Evolutionary conservation across 306 rosid genomes (phyloP), one percentile per base, ranked within the genome.

Genomic region (Cucurbita ficifolia): DNA sequence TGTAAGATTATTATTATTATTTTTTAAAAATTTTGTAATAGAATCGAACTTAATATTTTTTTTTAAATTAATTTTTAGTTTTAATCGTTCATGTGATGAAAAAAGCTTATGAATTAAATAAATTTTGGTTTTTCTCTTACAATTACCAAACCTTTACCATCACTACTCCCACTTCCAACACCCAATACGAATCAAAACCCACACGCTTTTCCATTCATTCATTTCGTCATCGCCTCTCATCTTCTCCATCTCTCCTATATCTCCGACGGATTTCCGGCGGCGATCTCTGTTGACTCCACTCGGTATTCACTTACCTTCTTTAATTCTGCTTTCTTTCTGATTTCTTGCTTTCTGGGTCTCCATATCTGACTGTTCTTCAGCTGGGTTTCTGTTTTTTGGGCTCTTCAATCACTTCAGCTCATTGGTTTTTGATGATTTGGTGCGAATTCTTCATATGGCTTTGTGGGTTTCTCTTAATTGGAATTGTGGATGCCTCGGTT

Each of bases 391-490:
- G 42, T 11, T 48, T 43, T 74, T 4, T 55, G 16, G 42, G 10
- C 16, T 24, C 6, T 57, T 39, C 22, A 19, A 57, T 17, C 54
- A 45, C 51, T 58, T 42, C 13, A 59, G 40, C 74, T 49, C 18
- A 6, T 33, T 39, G 29, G 2, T 17, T 10, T 19, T 76, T 18
- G 33, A 71, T 65, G 51, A 45, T 80, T 77, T 72, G 60, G 52
- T 42, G 78, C 45, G 79, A 42, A 50, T 71, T 74, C 33, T 56
- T 53, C 56, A 59, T 5, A 79, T 81, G 72, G 79, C 79, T 76
- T 76, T 83, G 86, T 85, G 82, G 87, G 83, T 69, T 80, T 75
- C 80, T 57, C 81, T 83, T 68, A 80, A 64, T 85, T 82, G 81
- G 84, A 82, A 77, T 64, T 79, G 73, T 83, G 91, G 81, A 45